Evolutionary conservation across 2,329 filamentous ascomycete species (phyloP).

Genomic region (Penicillium freii): DNA sequence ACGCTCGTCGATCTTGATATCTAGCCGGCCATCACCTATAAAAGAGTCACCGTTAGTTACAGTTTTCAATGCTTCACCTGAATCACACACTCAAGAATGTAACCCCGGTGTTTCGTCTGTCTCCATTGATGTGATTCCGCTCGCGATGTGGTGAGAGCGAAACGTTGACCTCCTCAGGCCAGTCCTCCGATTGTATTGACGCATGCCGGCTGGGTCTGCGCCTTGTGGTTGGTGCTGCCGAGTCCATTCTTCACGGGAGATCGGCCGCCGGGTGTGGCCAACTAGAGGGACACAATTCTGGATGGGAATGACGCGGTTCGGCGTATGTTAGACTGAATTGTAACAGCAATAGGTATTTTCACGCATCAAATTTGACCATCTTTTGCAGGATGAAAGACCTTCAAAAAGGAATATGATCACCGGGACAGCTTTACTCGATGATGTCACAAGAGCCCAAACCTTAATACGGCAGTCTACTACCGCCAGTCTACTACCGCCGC

Average conservation of each 20-base stretch:
- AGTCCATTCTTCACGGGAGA: slow-evolving; percentile 9
- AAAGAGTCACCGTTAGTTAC: not conserved
- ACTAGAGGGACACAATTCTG: not conserved
- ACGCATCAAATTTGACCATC: not conserved
- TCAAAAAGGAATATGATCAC: not conserved
- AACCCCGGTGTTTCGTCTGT: slow-evolving; percentile 21
- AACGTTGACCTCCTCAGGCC: slow-evolving; percentile 4
- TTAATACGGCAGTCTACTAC: not conserved
- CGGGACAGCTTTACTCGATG: not conserved
- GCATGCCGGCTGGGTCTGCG: not conserved
- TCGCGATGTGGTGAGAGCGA: not conserved
- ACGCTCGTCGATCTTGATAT: slow-evolving; percentile 23
- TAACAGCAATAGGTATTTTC: not conserved
- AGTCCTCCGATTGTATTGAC: slow-evolving; percentile 11
- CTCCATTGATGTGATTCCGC: slow-evolving; percentile 18
- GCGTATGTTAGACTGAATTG: not conserved
- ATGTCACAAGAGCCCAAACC: not conserved
- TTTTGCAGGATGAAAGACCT: not conserved
- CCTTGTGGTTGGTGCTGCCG: not conserved
- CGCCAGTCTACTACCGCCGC: not conserved
- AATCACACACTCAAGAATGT: slow-evolving; percentile 13
- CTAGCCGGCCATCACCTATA: slow-evolving; percentile 23
- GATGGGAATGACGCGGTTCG: not conserved
- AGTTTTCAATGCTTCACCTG: not conserved
- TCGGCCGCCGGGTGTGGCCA: not conserved